A percentile compares a stretch with the other conserved stretches of the same genome.
These are phyloP conservation scores for Psilocybe sp. DNA, from an alignment of 768 basidiomycete genomes.

Conservation along the genomic window DNA sequence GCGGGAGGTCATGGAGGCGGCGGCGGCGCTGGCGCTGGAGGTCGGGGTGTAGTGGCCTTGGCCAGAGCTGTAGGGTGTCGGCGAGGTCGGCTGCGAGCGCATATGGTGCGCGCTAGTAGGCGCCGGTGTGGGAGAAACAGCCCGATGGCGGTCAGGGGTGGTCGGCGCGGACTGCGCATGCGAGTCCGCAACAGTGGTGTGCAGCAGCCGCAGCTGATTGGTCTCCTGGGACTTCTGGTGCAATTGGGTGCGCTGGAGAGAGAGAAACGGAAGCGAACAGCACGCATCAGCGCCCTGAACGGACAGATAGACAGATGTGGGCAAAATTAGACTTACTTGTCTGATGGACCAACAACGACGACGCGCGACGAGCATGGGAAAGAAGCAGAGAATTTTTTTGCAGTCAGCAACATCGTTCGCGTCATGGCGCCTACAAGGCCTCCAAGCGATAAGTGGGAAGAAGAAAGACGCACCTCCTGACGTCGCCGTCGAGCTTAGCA, in stretches of 20 bases:
- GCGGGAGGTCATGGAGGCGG: conserved; percentile 45
- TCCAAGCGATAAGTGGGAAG: conserved; percentile 2
- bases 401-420: no score
- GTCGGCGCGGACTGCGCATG: conserved; percentile 34
- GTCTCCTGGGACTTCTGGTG: conserved; percentile 70
- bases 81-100: conserved; percentile 29
- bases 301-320: not conserved
- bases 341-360: conserved; percentile 29
- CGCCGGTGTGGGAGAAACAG: conserved; percentile 35
- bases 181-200: conserved; percentile 37
- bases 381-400: no score
- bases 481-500: conserved; percentile 63
- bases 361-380: conserved; percentile 1
- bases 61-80: conserved; percentile 30
- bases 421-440: not conserved
- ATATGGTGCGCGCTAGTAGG: conserved; percentile 5
- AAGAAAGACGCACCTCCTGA: conserved; percentile 57
- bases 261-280: conserved; percentile 14
- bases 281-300: conserved; percentile 2
- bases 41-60: not conserved
- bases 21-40: conserved; percentile 6
- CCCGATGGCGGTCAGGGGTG: conserved; percentile 12
- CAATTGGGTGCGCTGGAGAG: conserved; percentile 53
- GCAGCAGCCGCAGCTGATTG: conserved; percentile 49
- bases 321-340: conserved; percentile 49